Conservation (phyloP, 495 filamentous ascomycete genomes). For the Cryomyces minteri region DNA sequence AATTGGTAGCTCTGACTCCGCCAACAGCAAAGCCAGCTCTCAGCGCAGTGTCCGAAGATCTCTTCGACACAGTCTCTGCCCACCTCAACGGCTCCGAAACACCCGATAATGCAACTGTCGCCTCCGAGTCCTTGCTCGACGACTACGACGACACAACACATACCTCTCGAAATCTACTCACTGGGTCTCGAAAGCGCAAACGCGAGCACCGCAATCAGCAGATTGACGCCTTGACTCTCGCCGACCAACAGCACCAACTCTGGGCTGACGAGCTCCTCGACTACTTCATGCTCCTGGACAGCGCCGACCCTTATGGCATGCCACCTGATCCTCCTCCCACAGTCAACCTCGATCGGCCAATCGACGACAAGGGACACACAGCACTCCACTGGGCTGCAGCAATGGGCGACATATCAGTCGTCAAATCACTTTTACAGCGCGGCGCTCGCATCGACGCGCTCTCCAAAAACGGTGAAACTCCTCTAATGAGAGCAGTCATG, state of each 20-base stretch:
- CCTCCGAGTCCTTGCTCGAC: slow-evolving; percentile 63
- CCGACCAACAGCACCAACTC: slow-evolving; percentile 65
- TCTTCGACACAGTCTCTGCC: slow-evolving; percentile 26
- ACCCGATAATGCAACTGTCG: slow-evolving; percentile 59
- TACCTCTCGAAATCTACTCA: slow-evolving; percentile 38
- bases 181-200: slow-evolving; percentile 62
- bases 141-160: slow-evolving; percentile 66
- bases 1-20: too few relatives aligned
- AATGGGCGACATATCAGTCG: slow-evolving; percentile 92
- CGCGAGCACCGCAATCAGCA: slow-evolving; percentile 34
- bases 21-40: too few relatives aligned
- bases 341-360: slow-evolving; percentile 71
- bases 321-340: slow-evolving; percentile 63
- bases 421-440: slow-evolving; percentile 62
- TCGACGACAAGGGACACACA: slow-evolving; percentile 76
- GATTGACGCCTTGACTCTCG: slow-evolving; percentile 37
- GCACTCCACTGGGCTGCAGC: slow-evolving; percentile 92
- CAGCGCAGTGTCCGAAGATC: slow-evolving; percentile 22
- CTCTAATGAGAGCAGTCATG: slow-evolving; percentile 80
- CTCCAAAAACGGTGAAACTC: slow-evolving; percentile 74
- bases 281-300: slow-evolving; percentile 74
- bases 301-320: slow-evolving; percentile 43
- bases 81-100: slow-evolving; percentile 66
- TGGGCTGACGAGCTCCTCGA: slow-evolving; percentile 87
- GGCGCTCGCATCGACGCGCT: slow-evolving; percentile 47